These are phyloP conservation scores for Cadophora luteo-olivacea DNA, from an alignment of 2,329 filamentous ascomycete genomes.

Conservation along the genomic window DNA sequence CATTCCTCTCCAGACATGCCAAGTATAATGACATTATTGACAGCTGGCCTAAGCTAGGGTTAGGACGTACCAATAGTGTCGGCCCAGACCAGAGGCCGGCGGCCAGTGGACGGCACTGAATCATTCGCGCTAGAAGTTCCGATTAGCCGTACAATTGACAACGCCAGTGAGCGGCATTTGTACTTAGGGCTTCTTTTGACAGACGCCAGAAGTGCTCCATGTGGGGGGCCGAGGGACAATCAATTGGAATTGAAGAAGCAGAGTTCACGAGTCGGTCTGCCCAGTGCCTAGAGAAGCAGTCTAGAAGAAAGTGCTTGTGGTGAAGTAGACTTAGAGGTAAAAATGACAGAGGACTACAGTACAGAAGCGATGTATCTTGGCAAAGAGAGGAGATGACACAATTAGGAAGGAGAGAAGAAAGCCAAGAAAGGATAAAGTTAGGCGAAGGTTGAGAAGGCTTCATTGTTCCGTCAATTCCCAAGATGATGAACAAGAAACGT, in stretches of 20 bases:
- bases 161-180: constrained; percentile 14
- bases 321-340: neutral
- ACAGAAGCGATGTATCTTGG: constrained; percentile 3
- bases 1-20: neutral
- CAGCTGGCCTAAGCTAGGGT: constrained; percentile 8
- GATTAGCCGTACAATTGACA: constrained; percentile 12
- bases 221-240: constrained; percentile 7
- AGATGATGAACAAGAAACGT: neutral
- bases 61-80: neutral
- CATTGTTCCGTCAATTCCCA: neutral
- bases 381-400: neutral
- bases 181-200: constrained; percentile 11
- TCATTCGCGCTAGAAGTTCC: constrained; percentile 1
- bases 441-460: neutral
- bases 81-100: neutral
- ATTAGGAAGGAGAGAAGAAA: constrained; percentile 10
- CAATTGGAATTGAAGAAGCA: neutral
- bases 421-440: constrained; percentile 3
- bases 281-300: neutral
- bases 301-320: neutral
- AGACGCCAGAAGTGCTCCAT: constrained; percentile 10
- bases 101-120: neutral
- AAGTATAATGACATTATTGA: constrained; percentile 12
- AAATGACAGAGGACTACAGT: neutral
- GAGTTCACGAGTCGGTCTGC: neutral